A percentile compares a stretch with the other conserved stretches of the same genome.
Evolutionary conservation across 2,329 filamentous ascomycete genomes (phyloP).

Genomic region (Kalmusia sp.): DNA sequence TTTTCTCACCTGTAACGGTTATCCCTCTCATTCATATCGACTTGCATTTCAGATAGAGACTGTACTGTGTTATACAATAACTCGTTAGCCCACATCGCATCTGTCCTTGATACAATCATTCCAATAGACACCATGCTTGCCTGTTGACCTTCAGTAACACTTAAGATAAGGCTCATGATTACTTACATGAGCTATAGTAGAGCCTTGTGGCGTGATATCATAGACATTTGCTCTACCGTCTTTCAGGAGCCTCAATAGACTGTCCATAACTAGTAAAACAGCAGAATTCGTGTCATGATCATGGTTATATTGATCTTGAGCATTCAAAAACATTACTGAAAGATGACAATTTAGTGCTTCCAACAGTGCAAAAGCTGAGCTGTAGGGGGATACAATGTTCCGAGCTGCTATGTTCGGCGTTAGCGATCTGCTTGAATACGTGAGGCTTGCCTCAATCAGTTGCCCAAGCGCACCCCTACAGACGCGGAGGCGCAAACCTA

Average conservation of each 20-base stretch:
- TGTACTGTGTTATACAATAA: too few relatives aligned
- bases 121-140: background rate
- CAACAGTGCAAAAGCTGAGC: background rate
- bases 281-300: too few relatives aligned
- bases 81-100: too few relatives aligned
- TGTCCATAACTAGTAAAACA: too few relatives aligned
- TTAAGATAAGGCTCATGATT: background rate
- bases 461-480: background rate
- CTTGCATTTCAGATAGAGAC: too few relatives aligned
- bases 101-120: too few relatives aligned
- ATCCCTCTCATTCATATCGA: too few relatives aligned
- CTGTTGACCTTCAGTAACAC: background rate
- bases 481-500: background rate
- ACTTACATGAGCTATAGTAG: constrained; percentile 2
- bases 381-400: background rate
- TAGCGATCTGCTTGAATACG: background rate
- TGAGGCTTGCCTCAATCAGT: background rate
- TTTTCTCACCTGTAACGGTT: too few relatives aligned
- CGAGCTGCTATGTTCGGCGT: background rate
- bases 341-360: background rate
- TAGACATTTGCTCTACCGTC: background rate
- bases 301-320: background rate
- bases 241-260: background rate
- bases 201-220: background rate
- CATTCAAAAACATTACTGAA: background rate